phyloP scores from a whole-genome alignment of 2,329 filamentous ascomycete species.

The Botryotinia convoluta region DNA sequence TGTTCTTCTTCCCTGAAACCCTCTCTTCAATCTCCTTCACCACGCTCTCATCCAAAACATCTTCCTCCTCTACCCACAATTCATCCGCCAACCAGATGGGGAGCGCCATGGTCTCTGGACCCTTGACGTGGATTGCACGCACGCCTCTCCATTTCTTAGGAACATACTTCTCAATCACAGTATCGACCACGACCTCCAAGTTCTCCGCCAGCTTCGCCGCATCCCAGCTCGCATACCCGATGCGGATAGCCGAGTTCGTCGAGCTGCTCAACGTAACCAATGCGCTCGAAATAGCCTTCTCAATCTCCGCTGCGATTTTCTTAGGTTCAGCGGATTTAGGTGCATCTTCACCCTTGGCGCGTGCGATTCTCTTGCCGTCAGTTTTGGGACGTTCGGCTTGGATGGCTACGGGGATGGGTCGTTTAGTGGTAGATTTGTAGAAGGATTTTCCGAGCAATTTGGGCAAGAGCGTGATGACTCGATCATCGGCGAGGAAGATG shows the following conservation, averaged over 20 bases:
- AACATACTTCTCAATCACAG: constrained; percentile 74
- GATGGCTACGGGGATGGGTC: constrained; percentile 80
- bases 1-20: constrained; percentile 17
- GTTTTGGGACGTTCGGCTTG: constrained; percentile 59
- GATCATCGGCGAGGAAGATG: constrained; percentile 88
- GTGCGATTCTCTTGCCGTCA: constrained; percentile 57
- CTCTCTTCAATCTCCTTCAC: constrained; percentile 28
- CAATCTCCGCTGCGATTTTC: constrained; percentile 76
- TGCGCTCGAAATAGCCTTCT: constrained; percentile 72
- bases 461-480: constrained; percentile 73
- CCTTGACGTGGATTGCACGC: constrained; percentile 84
- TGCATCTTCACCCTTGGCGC: constrained; percentile 47
- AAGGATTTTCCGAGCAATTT: constrained; percentile 85
- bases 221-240: constrained; percentile 73
- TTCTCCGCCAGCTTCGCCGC: constrained; percentile 78
- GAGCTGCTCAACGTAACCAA: constrained; percentile 77
- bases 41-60: constrained; percentile 60
- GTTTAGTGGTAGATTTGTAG: constrained; percentile 78
- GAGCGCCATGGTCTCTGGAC: constrained; percentile 79
- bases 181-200: constrained; percentile 66
- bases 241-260: constrained; percentile 75
- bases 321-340: constrained; percentile 45
- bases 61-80: constrained; percentile 79
- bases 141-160: constrained; percentile 87
- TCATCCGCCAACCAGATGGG: constrained; percentile 95